Percentiles rank a stretch among this genome's conserved stretches.
These are phyloP conservation scores for Xylariaceae sp. DNA, from an alignment of 2,329 filamentous ascomycete genomes.

Conservation along the genomic window DNA sequence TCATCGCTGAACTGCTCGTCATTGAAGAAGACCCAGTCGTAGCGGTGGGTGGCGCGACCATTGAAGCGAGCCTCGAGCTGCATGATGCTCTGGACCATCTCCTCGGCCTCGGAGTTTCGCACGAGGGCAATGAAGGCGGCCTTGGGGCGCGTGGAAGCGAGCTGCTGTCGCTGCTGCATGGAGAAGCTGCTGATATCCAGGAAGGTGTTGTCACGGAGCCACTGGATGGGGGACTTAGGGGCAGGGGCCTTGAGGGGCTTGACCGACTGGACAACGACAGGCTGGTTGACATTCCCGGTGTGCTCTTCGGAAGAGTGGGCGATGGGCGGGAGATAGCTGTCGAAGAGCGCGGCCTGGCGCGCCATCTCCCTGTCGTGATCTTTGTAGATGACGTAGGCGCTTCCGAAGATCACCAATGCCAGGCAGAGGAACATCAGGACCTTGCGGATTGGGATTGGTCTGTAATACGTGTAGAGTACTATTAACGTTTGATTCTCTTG, in stretches of 20 bases:
- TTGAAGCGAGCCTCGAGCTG: constrained; percentile 80
- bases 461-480: constrained; percentile 17
- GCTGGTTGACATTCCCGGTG: no score
- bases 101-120: constrained; percentile 66
- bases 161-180: constrained; percentile 13
- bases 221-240: constrained; percentile 18
- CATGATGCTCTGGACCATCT: constrained; percentile 66
- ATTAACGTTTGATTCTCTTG: constrained; percentile 25
- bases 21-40: constrained; percentile 89
- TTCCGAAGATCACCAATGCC: constrained; percentile 19
- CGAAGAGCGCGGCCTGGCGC: constrained; percentile 14
- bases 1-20: constrained; percentile 73
- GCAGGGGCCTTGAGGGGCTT: no score
- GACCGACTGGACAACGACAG: constrained; percentile 1
- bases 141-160: constrained; percentile 32
- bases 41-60: constrained; percentile 66
- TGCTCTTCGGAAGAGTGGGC: constrained; percentile 16
- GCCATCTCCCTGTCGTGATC: constrained; percentile 14
- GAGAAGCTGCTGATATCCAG: constrained; percentile 18
- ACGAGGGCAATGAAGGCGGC: constrained; percentile 63
- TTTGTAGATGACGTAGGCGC: constrained; percentile 22
- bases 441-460: constrained; percentile 24
- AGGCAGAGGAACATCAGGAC: constrained; percentile 19
- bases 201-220: constrained; percentile 30
- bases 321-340: constrained; percentile 25